Evolutionary conservation across 768 basidiomycete genomes (phyloP).

Genomic region (Wakefieldia striispora): DNA sequence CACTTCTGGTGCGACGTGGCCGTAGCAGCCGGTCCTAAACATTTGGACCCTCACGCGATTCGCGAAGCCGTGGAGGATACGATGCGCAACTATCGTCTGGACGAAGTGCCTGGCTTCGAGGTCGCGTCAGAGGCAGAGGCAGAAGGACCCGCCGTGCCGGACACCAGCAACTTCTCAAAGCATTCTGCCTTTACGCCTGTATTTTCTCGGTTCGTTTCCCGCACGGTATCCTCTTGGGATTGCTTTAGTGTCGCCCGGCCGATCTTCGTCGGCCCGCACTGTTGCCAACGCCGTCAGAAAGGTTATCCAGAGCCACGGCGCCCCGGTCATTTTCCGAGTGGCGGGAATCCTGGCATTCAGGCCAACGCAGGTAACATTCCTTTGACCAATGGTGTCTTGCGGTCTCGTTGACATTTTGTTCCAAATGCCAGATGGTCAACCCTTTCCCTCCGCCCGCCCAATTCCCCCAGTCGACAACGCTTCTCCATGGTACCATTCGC

Average conservation of each 20-base stretch:
- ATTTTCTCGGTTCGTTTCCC: conserved; percentile 6
- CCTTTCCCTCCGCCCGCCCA: neutral
- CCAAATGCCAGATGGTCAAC: conserved; percentile 8
- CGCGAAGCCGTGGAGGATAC: conserved; percentile 23
- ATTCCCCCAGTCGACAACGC: neutral
- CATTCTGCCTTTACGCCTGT: conserved; percentile 22
- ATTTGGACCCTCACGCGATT: conserved; percentile 11
- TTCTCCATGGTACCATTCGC: conserved; percentile 1
- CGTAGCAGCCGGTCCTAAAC: conserved; percentile 4
- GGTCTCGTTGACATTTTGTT: conserved; percentile 3
- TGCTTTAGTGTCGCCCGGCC: conserved; percentile 9
- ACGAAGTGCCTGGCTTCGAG: conserved; percentile 20
- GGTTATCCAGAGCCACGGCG: conserved; percentile 2
- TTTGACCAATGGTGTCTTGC: neutral
- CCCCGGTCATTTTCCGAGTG: conserved; percentile 16
- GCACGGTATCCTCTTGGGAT: neutral
- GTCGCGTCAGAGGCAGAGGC: neutral
- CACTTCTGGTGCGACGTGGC: conserved; percentile 27
- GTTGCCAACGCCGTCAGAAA: conserved; percentile 5
- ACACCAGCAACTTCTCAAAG: conserved; percentile 9
- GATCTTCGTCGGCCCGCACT: conserved; percentile 12
- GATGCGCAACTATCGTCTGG: conserved; percentile 20
- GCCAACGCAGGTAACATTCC: conserved; percentile 14
- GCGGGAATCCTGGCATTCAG: conserved; percentile 22
- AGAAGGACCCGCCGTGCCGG: neutral